phyloP scores from a whole-genome alignment of 2,329 filamentous ascomycete species.

The Trichoderma endophyticum region DNA sequence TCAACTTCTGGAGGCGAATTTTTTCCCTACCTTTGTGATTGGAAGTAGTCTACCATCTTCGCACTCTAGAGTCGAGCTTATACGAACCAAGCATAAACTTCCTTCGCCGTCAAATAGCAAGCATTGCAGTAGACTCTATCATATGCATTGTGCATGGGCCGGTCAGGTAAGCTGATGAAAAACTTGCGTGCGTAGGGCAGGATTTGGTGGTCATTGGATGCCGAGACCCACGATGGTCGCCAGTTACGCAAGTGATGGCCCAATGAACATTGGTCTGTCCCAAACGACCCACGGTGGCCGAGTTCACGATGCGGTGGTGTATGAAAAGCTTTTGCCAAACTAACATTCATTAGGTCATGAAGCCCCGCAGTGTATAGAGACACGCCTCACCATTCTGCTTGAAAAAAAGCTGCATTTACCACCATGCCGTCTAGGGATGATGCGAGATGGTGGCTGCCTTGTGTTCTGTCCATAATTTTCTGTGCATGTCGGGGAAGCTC shows the following conservation, averaged over 20 bases:
- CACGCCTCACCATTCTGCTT: slow-evolving; percentile 10
- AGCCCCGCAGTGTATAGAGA: slow-evolving; percentile 18
- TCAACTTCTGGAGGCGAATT: neutral
- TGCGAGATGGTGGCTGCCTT: slow-evolving; percentile 10
- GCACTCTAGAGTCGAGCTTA: neutral
- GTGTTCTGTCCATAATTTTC: neutral
- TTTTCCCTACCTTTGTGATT: neutral
- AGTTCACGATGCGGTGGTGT: slow-evolving; percentile 19
- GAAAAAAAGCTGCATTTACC: neutral
- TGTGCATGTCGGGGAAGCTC: neutral
- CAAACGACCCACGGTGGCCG: slow-evolving; percentile 12
- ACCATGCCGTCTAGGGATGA: neutral
- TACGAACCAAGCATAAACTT: neutral
- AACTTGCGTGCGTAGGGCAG: slow-evolving; percentile 14
- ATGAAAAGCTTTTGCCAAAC: slow-evolving; percentile 19
- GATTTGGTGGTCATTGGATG: slow-evolving; percentile 17
- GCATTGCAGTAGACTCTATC: neutral
- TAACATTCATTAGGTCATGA: slow-evolving; percentile 13
- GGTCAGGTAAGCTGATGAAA: slow-evolving; percentile 19
- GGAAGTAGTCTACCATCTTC: neutral
- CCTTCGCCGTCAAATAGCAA: neutral
- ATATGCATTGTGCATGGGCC: slow-evolving; percentile 3
- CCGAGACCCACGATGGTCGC: slow-evolving; percentile 16
- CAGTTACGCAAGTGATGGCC: slow-evolving; percentile 10
- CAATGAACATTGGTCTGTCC: slow-evolving; percentile 6